Conservation (phyloP, 768 basidiomycete species). For the Dentipellis fragilis region DNA sequence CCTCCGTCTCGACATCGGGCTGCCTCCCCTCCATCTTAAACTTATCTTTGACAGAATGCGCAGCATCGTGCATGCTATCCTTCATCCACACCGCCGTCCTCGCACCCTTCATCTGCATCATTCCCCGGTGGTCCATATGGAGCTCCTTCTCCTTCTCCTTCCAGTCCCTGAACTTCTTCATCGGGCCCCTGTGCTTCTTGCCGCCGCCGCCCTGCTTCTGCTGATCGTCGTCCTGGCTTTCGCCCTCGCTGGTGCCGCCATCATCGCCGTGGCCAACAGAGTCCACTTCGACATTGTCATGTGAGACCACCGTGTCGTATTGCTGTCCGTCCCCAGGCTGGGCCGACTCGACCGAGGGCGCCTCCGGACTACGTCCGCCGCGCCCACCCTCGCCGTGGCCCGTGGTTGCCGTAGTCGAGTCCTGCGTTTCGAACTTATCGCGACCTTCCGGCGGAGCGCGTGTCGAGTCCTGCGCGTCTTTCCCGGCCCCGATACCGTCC, state of each 20-base stretch:
- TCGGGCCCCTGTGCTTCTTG: conserved; percentile 16
- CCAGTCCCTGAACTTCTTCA: conserved; percentile 31
- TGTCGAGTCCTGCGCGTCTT: not conserved
- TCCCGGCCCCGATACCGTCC: conserved; percentile 10
- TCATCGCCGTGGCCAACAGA: not conserved
- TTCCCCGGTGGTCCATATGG: conserved; percentile 45
- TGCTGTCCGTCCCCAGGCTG: too few species aligned
- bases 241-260: not conserved
- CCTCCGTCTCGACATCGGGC: conserved; percentile 23
- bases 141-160: conserved; percentile 32
- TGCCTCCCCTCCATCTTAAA: conserved; percentile 27
- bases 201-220: conserved; percentile 17
- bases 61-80: conserved; percentile 36
- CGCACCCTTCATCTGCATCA: conserved; percentile 52
- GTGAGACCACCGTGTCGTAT: not conserved
- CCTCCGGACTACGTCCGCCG: too few species aligned
- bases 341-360: too few species aligned
- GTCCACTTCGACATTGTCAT: not conserved
- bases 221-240: conserved; percentile 6
- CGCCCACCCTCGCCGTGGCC: too few species aligned
- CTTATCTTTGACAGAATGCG: conserved; percentile 26
- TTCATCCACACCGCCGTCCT: conserved; percentile 49
- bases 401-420: too few species aligned
- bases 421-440: too few species aligned
- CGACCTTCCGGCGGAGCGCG: not conserved